A percentile compares a stretch with the other conserved stretches of the same genome.
These are phyloP conservation scores for Huntiella abstrusa DNA, from an alignment of 2,329 filamentous ascomycete genomes.

Conservation along the genomic window DNA sequence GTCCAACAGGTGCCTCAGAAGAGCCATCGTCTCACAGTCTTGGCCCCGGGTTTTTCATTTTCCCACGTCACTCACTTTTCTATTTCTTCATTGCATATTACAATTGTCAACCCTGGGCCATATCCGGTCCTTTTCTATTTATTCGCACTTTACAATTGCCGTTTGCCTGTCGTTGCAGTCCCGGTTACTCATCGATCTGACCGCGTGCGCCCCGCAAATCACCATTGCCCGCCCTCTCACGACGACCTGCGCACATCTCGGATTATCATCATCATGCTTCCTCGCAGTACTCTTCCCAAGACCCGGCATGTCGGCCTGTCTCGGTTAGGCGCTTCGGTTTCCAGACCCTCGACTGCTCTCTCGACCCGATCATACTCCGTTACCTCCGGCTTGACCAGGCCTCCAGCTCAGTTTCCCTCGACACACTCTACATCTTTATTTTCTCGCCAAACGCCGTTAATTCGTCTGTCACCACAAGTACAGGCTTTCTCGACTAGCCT, in stretches of 20 bases:
- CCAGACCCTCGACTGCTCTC: background rate
- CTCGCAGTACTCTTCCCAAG: slow-evolving; percentile 8
- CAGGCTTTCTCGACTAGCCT: slow-evolving; percentile 9
- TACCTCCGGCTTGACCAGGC: background rate
- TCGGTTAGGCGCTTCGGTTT: slow-evolving; percentile 4
- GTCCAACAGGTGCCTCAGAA: too few relatives aligned
- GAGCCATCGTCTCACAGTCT: too few relatives aligned
- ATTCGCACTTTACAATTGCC: too few relatives aligned
- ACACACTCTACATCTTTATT: too few relatives aligned
- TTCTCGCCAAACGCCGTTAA: slow-evolving; percentile 1
- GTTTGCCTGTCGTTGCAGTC: too few relatives aligned
- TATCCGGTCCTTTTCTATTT: too few relatives aligned
- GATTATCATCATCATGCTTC: slow-evolving; percentile 5
- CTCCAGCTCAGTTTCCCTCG: slow-evolving; percentile 1
- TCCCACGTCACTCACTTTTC: too few relatives aligned
- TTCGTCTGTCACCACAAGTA: slow-evolving; percentile 7
- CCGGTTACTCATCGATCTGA: too few relatives aligned
- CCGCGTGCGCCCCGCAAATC: too few relatives aligned
- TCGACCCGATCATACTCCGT: slow-evolving; percentile 5
- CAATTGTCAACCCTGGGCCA: too few relatives aligned
- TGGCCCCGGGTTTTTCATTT: background rate
- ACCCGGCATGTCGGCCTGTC: slow-evolving; percentile 6
- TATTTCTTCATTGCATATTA: too few relatives aligned
- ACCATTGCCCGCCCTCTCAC: too few relatives aligned
- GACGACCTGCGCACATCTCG: background rate